Evolutionary conservation across 371 early-diverging fungal genomes (phyloP).

Genomic region (Globomyces sp.): DNA sequence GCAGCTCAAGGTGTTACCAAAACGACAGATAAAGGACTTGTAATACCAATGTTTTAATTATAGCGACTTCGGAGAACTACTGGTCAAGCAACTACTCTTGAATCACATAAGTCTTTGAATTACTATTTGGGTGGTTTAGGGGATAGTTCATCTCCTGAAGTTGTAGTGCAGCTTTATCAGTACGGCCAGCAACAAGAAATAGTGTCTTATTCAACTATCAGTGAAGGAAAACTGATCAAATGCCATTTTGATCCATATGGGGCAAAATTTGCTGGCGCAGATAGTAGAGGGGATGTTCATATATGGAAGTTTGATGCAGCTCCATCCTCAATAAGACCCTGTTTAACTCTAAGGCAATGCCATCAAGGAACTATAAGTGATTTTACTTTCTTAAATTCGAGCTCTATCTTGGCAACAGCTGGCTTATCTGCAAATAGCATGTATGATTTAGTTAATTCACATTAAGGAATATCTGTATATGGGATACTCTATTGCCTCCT

Average conservation of each 20-base stretch:
- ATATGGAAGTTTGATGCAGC: conserved; percentile 76
- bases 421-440: conserved; percentile 64
- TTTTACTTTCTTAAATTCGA: conserved; percentile 69
- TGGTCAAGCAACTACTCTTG: conserved; percentile 38
- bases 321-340: conserved; percentile 59
- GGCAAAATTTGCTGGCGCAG: conserved; percentile 72
- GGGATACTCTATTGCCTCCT: conserved; percentile 74
- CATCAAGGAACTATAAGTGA: conserved; percentile 68
- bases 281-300: conserved; percentile 63
- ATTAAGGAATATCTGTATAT: conserved; percentile 63
- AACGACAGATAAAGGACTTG: neutral
- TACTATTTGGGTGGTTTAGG: conserved; percentile 44
- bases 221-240: conserved; percentile 36
- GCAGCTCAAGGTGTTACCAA: neutral
- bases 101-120: conserved; percentile 48
- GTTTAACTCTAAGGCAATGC: conserved; percentile 48
- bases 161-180: conserved; percentile 48
- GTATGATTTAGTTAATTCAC: conserved; percentile 36
- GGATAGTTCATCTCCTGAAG: conserved; percentile 28
- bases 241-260: conserved; percentile 67
- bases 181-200: conserved; percentile 48
- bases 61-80: conserved; percentile 29
- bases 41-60: neutral
- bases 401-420: conserved; percentile 71
- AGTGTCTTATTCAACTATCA: conserved; percentile 36